These are phyloP conservation scores for Torulaspora gathmanii DNA, from an alignment of 805 yeast genomes.

Conservation along the genomic window DNA sequence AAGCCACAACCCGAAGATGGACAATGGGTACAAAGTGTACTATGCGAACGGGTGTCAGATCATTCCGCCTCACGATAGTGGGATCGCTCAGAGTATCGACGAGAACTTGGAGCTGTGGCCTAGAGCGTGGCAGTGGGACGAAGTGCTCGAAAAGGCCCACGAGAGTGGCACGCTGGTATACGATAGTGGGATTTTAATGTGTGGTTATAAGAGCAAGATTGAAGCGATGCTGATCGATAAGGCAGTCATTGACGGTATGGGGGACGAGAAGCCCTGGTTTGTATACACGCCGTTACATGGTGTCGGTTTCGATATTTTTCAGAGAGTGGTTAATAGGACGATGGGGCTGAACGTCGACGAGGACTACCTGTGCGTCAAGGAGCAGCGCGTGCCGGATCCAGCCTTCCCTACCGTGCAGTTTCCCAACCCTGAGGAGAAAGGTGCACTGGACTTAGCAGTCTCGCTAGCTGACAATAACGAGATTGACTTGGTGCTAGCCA, in stretches of 20 bases:
- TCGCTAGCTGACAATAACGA: slow-evolving; percentile 44
- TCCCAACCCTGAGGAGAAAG: slow-evolving; percentile 95
- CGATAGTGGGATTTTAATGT: slow-evolving; percentile 42
- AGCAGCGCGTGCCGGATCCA: slow-evolving; percentile 78
- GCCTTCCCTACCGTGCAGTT: slow-evolving; percentile 78
- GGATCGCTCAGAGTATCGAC: slow-evolving; percentile 62
- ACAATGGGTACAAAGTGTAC: slow-evolving; percentile 93
- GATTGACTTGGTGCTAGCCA: slow-evolving; percentile 65
- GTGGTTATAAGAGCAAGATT: slow-evolving; percentile 40
- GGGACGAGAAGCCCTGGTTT: slow-evolving; percentile 37
- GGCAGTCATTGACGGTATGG: not conserved
- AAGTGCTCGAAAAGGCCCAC: slow-evolving; percentile 35
- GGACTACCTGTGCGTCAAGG: slow-evolving; percentile 43
- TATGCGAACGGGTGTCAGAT: slow-evolving; percentile 94
- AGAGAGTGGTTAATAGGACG: slow-evolving; percentile 30
- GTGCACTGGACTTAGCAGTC: slow-evolving; percentile 77
- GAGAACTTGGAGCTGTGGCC: slow-evolving; percentile 58
- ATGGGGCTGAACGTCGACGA: slow-evolving; percentile 38
- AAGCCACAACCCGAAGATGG: slow-evolving; percentile 78
- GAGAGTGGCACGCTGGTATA: slow-evolving; percentile 32
- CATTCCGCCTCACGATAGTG: slow-evolving; percentile 81
- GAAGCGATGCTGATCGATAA: slow-evolving; percentile 33
- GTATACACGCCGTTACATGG: slow-evolving; percentile 97
- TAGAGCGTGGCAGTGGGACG: slow-evolving; percentile 45
- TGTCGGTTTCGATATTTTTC: slow-evolving; percentile 68